Percentiles rank a stretch among this genome's conserved stretches.
These are phyloP conservation scores for Cicer yamashitae DNA, from an alignment of 306 rosid species.

Conservation along the genomic window DNA sequence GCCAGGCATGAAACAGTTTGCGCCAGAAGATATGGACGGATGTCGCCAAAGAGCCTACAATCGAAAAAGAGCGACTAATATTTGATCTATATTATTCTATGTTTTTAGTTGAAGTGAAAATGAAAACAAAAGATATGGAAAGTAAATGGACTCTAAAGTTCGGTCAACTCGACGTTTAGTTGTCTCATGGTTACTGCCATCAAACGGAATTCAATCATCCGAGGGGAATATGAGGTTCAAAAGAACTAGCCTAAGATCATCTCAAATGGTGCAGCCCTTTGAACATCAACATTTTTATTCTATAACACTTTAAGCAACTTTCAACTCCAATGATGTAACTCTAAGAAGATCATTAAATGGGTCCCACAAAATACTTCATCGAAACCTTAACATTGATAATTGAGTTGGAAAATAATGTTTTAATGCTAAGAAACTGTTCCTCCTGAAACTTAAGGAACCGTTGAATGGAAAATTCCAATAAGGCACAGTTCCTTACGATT, in stretches of 20 bases:
- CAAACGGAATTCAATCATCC: constrained; percentile 27
- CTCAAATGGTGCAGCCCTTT: neutral
- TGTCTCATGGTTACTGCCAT: constrained; percentile 10
- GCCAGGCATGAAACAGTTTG: constrained; percentile 83
- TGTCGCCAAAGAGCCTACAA: constrained; percentile 82
- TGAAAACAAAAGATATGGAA: no score
- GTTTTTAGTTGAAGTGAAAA: no score
- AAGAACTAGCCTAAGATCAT: constrained; percentile 13
- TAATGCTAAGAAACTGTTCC: neutral
- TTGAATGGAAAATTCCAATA: neutral
- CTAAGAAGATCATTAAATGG: neutral
- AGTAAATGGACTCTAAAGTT: neutral
- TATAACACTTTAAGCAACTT: neutral
- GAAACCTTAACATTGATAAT: neutral
- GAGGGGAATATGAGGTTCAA: constrained; percentile 4
- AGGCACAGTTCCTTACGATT: neutral
- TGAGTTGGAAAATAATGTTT: neutral
- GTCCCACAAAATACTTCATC: neutral
- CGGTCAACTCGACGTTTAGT: neutral
- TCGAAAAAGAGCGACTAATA: neutral
- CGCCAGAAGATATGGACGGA: constrained; percentile 82
- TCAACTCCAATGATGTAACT: neutral
- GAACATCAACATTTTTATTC: neutral
- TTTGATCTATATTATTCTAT: neutral
- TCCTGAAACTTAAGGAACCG: neutral